Evolutionary conservation across 2,329 filamentous ascomycete species (phyloP).

Genomic region (Colletotrichum truncatum): DNA sequence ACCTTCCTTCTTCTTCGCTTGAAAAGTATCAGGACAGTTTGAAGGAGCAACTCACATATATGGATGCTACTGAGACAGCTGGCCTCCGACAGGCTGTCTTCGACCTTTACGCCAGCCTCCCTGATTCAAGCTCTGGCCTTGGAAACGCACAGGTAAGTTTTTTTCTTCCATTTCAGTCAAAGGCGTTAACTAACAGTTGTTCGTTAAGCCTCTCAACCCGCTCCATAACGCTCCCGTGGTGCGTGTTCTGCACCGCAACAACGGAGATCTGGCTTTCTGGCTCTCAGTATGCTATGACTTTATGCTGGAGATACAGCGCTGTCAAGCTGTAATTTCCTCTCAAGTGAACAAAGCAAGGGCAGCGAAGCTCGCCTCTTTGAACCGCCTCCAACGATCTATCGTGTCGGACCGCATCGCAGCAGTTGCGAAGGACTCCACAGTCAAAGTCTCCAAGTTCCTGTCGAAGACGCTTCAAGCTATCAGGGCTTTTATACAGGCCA

Average conservation of each 20-base stretch:
- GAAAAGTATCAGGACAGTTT: constrained; percentile 19
- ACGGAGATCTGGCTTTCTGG: constrained; percentile 52
- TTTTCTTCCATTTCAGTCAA: constrained; percentile 32
- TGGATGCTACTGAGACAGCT: constrained; percentile 40
- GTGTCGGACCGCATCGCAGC: constrained; percentile 62
- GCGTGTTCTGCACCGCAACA: constrained; percentile 48
- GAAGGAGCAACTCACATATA: constrained; percentile 33
- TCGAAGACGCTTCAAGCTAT: constrained; percentile 50
- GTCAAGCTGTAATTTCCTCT: constrained; percentile 50
- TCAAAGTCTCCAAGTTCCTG: constrained; percentile 62
- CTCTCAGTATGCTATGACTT: constrained; percentile 62
- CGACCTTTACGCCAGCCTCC: constrained; percentile 44
- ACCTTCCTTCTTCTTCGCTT: background rate
- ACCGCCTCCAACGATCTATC: constrained; percentile 68
- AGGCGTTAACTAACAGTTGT: constrained; percentile 20
- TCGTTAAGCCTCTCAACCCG: constrained; percentile 63
- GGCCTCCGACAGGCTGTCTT: constrained; percentile 45
- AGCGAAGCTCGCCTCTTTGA: constrained; percentile 62
- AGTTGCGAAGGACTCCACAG: constrained; percentile 69
- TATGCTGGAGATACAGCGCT: constrained; percentile 52
- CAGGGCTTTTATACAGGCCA: constrained; percentile 51
- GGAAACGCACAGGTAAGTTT: constrained; percentile 54
- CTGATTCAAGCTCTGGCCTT: constrained; percentile 40
- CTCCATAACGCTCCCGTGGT: constrained; percentile 66
- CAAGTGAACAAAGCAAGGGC: constrained; percentile 53